Conservation (phyloP, 345 rosid species). For the Excoecaria cochinchinensis region DNA sequence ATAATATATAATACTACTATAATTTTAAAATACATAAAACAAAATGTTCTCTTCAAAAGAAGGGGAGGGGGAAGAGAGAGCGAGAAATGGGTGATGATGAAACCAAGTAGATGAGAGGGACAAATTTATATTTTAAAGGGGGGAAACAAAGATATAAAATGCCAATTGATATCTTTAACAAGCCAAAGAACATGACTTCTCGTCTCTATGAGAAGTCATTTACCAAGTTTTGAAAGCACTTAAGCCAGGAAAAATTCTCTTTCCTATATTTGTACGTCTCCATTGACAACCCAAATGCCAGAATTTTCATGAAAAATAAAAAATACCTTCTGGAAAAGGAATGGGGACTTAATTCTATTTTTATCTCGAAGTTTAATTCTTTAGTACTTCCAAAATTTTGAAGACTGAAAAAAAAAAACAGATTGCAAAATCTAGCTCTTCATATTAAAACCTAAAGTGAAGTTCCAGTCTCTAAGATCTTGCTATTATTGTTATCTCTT, state of each 20-base stretch:
- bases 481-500: background rate
- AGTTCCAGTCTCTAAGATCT: conserved; percentile 7
- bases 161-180: background rate
- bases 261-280: background rate
- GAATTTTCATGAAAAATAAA: background rate
- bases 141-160: no score
- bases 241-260: background rate
- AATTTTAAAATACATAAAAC: no score
- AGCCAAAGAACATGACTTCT: background rate
- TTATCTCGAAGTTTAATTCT: background rate
- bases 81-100: background rate
- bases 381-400: background rate
- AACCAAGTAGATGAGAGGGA: background rate
- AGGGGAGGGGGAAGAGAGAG: no score
- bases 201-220: background rate
- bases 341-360: no score
- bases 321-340: background rate
- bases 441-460: background rate
- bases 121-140: no score
- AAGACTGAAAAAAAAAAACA: background rate
- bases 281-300: background rate
- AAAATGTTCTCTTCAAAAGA: no score
- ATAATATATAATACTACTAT: no score
- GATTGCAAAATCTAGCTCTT: background rate
- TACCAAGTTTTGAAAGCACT: background rate